Evolutionary conservation across 2,329 filamentous ascomycete genomes (phyloP).

Genomic region (Hymenoscyphus albidus): DNA sequence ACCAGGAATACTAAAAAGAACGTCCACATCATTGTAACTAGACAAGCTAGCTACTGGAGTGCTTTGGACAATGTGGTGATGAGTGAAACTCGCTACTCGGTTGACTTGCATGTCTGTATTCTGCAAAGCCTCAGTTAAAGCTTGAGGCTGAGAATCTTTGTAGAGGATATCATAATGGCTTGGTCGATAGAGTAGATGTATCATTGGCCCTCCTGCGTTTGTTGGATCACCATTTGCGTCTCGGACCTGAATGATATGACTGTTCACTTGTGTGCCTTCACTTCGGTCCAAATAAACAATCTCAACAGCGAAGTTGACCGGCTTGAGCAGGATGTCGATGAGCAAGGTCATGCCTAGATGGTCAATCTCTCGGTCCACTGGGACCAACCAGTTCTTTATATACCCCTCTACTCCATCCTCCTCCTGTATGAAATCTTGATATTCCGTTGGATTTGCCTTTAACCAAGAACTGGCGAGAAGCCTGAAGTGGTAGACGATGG

Average conservation of each 20-base stretch:
- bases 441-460: constrained; percentile 66
- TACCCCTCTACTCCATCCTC: constrained; percentile 60
- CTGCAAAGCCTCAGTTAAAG: constrained; percentile 10
- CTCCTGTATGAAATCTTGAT: constrained; percentile 66
- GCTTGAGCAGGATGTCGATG: constrained; percentile 74
- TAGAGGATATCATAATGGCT: constrained; percentile 97
- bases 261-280: constrained; percentile 70
- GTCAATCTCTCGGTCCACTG: constrained; percentile 79
- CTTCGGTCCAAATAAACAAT: constrained; percentile 90
- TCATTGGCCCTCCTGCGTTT: constrained; percentile 44
- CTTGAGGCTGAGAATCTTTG: constrained; percentile 42
- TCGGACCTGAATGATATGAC: constrained; percentile 40
- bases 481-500: constrained; percentile 81
- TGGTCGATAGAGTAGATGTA: constrained; percentile 61
- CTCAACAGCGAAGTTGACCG: constrained; percentile 74
- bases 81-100: constrained; percentile 45
- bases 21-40: constrained; percentile 26
- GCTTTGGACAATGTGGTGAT: constrained; percentile 43
- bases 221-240: constrained; percentile 36
- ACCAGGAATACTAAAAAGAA: constrained; percentile 32
- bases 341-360: constrained; percentile 79
- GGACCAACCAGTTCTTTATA: constrained; percentile 67
- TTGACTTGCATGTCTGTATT: constrained; percentile 38
- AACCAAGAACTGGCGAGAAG: constrained; percentile 82
- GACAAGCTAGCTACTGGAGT: constrained; percentile 37